Percentiles rank a stretch among this genome's conserved stretches.
These are phyloP conservation scores for Nicotiana tabacum DNA, from an alignment of 257 asterid species.

Conservation along the genomic window DNA sequence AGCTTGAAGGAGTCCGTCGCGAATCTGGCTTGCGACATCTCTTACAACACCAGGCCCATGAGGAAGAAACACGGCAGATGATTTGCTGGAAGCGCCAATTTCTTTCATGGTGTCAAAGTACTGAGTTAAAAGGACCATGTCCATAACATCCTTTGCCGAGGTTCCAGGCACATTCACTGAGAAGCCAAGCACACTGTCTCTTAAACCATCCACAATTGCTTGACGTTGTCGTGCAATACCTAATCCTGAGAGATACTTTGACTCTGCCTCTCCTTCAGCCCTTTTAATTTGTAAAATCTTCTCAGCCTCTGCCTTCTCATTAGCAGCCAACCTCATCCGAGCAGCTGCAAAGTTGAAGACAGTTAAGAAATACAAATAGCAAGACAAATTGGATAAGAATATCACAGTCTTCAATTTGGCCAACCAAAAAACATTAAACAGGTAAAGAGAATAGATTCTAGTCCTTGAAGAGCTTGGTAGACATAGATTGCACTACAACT, in stretches of 20 bases:
- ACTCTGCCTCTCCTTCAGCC: constrained; percentile 19
- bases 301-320: constrained; percentile 10
- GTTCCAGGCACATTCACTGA: constrained; percentile 23
- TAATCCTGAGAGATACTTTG: constrained; percentile 14
- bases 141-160: constrained; percentile 23
- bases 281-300: too few relatives aligned
- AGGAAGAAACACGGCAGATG: too few relatives aligned
- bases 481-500: neutral
- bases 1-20: neutral
- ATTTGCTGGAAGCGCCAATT: too few relatives aligned
- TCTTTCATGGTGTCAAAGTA: neutral
- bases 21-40: too few relatives aligned
- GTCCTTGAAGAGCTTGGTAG: neutral
- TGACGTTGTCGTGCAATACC: constrained; percentile 28
- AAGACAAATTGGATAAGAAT: neutral
- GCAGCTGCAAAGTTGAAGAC: constrained; percentile 16
- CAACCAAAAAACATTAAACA: neutral
- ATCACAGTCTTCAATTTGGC: neutral
- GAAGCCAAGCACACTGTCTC: constrained; percentile 25
- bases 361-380: neutral
- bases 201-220: constrained; percentile 23
- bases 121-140: constrained; percentile 22
- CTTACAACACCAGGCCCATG: too few relatives aligned
- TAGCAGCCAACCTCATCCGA: constrained; percentile 24
- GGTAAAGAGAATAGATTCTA: neutral